Conservation (phyloP, 495 filamentous ascomycete species). For the Neurospora sp. region DNA sequence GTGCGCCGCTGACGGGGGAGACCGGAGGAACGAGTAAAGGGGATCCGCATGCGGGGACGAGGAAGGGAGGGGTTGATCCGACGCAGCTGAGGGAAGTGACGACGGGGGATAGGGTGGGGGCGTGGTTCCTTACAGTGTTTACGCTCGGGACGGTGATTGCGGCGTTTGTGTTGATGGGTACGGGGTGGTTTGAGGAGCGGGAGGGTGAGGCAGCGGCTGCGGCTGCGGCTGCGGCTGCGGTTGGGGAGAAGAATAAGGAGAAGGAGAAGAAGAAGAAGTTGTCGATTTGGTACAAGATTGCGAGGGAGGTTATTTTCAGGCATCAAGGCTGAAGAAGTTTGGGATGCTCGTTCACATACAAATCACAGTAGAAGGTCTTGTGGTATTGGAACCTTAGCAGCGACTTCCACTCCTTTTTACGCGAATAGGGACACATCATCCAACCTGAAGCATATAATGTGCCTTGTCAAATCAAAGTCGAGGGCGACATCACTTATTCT, state of each 20-base stretch:
- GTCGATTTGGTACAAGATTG: neutral
- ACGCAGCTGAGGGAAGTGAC: constrained; percentile 29
- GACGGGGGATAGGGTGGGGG: constrained; percentile 44
- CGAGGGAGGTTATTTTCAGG: neutral
- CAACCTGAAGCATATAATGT: neutral
- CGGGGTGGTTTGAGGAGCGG: neutral
- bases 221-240: neutral
- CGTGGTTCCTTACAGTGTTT: constrained; percentile 45
- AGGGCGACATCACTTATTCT: neutral
- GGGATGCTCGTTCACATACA: neutral
- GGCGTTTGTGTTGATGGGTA: constrained; percentile 22
- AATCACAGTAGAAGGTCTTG: neutral
- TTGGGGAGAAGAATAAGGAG: neutral
- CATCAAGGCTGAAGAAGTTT: neutral
- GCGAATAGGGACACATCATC: neutral
- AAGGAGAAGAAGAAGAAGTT: neutral
- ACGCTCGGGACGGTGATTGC: constrained; percentile 14
- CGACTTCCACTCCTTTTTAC: neutral
- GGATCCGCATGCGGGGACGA: constrained; percentile 45
- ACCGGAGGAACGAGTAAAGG: constrained; percentile 51
- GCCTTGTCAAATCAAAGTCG: neutral
- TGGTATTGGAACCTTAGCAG: neutral
- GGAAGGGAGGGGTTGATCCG: constrained; percentile 12
- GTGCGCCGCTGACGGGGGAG: neutral
- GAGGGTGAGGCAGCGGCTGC: neutral